Conservation (phyloP, 768 basidiomycete species). For the Dacryopinax spathularia region DNA sequence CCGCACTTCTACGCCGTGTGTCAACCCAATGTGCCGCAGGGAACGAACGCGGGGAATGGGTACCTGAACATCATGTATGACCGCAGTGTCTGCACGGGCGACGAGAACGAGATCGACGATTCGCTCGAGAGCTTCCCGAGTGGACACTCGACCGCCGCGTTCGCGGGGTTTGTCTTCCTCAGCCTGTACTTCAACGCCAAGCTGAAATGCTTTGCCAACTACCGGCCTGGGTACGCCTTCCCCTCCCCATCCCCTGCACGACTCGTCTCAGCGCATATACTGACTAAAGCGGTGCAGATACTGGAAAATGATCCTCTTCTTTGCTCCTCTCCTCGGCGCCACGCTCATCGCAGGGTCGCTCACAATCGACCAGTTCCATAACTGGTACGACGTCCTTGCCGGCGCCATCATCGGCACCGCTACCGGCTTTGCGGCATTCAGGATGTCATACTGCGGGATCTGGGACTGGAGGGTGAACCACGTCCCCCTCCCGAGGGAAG, state of each 20-base stretch:
- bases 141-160: slow-evolving; percentile 44
- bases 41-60: slow-evolving; percentile 29
- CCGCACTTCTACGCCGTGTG: slow-evolving; percentile 43
- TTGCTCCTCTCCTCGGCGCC: slow-evolving; percentile 43
- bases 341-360: slow-evolving; percentile 41
- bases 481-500: slow-evolving; percentile 40
- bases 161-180: slow-evolving; percentile 40
- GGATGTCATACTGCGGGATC: slow-evolving; percentile 41
- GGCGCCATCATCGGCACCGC: slow-evolving; percentile 38
- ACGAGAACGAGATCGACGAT: slow-evolving; percentile 42
- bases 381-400: slow-evolving; percentile 44
- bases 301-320: slow-evolving; percentile 48
- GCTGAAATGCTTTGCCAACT: slow-evolving; percentile 45
- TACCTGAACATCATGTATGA: slow-evolving; percentile 39
- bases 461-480: slow-evolving; percentile 49
- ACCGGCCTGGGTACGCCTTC: too few relatives aligned
- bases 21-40: slow-evolving; percentile 28
- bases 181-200: slow-evolving; percentile 38
- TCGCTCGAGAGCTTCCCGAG: slow-evolving; percentile 42
- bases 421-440: slow-evolving; percentile 38
- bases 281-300: too few relatives aligned
- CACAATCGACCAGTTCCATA: slow-evolving; percentile 33
- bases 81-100: slow-evolving; percentile 40
- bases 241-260: too few relatives aligned
- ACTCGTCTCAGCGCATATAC: too few relatives aligned